Evolutionary conservation across 441 rosid species (phyloP).

Genomic region (Heliophila coronopifolia): DNA sequence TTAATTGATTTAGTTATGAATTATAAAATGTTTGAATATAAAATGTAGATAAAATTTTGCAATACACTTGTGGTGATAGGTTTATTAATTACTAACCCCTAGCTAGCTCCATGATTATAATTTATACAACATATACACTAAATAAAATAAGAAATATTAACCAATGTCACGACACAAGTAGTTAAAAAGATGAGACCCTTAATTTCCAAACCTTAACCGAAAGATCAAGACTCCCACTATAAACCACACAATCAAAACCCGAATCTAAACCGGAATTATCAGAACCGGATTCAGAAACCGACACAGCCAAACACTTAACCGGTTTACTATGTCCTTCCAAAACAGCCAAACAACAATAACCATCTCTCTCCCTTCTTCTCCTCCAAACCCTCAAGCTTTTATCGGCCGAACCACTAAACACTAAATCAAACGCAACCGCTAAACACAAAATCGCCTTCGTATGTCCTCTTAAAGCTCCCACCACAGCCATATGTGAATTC

Average conservation of each 20-base stretch:
- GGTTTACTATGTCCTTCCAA: constrained; percentile 58
- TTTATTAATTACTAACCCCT: neutral
- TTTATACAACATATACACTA: neutral
- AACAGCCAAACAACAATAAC: constrained; percentile 49
- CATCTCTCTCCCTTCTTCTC: constrained; percentile 33
- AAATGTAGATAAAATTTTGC: too few relatives aligned
- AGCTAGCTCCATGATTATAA: neutral
- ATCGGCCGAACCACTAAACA: constrained; percentile 70
- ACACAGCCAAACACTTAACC: constrained; percentile 55
- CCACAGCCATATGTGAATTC: constrained; percentile 33
- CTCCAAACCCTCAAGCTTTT: constrained; percentile 56
- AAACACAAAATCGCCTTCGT: constrained; percentile 55
- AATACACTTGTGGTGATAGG: too few relatives aligned
- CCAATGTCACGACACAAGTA: neutral
- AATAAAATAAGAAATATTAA: neutral
- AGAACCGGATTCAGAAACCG: constrained; percentile 21
- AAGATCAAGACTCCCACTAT: constrained; percentile 64
- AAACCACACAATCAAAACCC: constrained; percentile 45
- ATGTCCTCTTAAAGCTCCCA: constrained; percentile 75
- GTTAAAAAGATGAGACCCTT: constrained; percentile 25
- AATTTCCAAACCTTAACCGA: constrained; percentile 53
- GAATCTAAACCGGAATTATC: constrained; percentile 24
- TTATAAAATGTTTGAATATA: too few relatives aligned
- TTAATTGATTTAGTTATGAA: too few relatives aligned
- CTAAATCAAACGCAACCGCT: constrained; percentile 39